Conservation (phyloP, 768 basidiomycete species). For the Cyclocybe cylindracea region DNA sequence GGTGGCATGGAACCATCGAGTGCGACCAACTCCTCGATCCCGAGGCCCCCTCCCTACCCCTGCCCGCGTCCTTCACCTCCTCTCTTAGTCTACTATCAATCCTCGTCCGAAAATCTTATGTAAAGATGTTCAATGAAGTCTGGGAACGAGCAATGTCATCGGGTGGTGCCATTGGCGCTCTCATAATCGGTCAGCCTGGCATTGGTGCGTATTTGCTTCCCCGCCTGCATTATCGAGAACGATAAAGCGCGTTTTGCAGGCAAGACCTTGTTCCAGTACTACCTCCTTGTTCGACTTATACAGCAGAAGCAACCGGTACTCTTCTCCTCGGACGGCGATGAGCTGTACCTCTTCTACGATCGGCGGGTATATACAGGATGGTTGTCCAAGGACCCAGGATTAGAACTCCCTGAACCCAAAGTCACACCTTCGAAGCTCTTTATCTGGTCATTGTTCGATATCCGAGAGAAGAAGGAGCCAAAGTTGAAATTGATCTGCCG, state of each 20-base stretch:
- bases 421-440: not conserved
- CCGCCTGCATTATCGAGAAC: not conserved
- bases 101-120: slow-evolving; percentile 8
- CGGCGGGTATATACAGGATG: not conserved
- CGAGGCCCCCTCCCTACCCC: slow-evolving; percentile 1
- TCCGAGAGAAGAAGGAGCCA: not conserved
- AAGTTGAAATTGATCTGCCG: not conserved
- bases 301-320: slow-evolving; percentile 5
- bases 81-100: not conserved
- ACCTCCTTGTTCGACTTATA: slow-evolving; percentile 9
- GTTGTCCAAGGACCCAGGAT: not conserved
- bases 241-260: slow-evolving; percentile 1
- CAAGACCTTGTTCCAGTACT: slow-evolving; percentile 1
- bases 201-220: slow-evolving; percentile 4
- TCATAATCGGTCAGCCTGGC: slow-evolving; percentile 8
- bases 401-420: not conserved
- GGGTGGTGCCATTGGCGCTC: not conserved
- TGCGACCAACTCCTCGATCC: not conserved
- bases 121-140: slow-evolving; percentile 1
- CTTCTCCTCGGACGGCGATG: not conserved
- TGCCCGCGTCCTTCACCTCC: not conserved
- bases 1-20: not conserved
- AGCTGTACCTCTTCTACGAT: slow-evolving; percentile 5
- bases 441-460: slow-evolving; percentile 5
- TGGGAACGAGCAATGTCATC: slow-evolving; percentile 4